Evolutionary conservation across 306 rosid species (phyloP), one percentile per base, ranked within the genome.

Genomic region (Citrullus colocynthis): DNA sequence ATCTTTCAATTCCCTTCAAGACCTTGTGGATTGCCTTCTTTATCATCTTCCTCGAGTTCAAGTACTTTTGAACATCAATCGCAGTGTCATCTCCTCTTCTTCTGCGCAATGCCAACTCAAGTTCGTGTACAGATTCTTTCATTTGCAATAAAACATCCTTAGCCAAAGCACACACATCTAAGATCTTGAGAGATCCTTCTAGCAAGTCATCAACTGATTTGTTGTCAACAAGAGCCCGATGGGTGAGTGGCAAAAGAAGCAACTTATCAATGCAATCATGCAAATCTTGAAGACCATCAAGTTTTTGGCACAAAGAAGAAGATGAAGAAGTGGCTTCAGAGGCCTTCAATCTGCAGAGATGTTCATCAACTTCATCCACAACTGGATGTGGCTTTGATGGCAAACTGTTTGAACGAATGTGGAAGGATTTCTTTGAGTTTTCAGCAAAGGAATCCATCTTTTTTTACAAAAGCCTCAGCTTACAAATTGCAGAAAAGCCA

Each of bases 341-440:
- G n/a, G 56, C 60, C 34, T 39, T 63, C 9, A 79, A 58, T 74
- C 76, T 57, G 75, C 78, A 30, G 55, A 82, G 41, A 9, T 77
- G 75, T 59, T 76, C 83, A 12, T 85, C 71, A 9, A 78, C 78
- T 61, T 77, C 67, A 11, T 69, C 12, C 44, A 79, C 10, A 1
- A 79, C 12, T 6, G 75, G 85, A 60, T 82, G 81, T 30, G 85
- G 80, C 63, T 60, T 64, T 42, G 82, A 71, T 6, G 83, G 80
- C 72, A 85, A 71, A 60, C 81, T 85, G 59, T 82, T 76, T 0
- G 80, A 82, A 17, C 80, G 75, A 10, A 44, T 51, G 74, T 79
- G 81, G 81, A 7, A 69, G 21, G 74, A 67, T 36, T 56, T 56
- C 37, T 45, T 81, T 13, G 74, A 24, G 51, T 77, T 77, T 16